These are phyloP conservation scores for Hyaloscypha hepaticicola DNA, from an alignment of 495 filamentous ascomycete genomes.

Conservation along the genomic window DNA sequence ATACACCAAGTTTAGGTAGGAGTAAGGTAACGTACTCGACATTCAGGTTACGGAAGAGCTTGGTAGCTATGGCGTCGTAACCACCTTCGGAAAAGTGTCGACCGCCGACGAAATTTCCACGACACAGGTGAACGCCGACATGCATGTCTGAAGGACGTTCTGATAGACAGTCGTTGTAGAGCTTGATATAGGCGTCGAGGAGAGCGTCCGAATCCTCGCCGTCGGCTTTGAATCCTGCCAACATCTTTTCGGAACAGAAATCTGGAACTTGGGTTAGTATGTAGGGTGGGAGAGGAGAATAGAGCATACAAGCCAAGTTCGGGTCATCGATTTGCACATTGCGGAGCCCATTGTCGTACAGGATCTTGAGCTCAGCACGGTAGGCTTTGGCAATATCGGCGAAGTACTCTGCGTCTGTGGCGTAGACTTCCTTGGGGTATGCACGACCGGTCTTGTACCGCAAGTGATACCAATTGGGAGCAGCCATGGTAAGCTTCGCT, in stretches of 20 bases:
- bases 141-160: conserved; percentile 66
- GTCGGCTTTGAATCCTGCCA: conserved; percentile 62
- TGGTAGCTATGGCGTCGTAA: conserved; percentile 77
- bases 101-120: conserved; percentile 67
- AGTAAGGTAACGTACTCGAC: conserved; percentile 44
- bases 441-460: conserved; percentile 68
- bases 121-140: conserved; percentile 75
- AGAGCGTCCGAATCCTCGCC: conserved; percentile 61
- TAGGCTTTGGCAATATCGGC: conserved; percentile 73
- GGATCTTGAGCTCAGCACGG: conserved; percentile 60
- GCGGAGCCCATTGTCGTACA: conserved; percentile 67
- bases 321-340: conserved; percentile 79
- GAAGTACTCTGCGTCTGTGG: conserved; percentile 69
- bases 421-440: conserved; percentile 64
- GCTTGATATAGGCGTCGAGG: conserved; percentile 70
- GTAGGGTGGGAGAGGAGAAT: background rate
- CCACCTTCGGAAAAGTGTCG: conserved; percentile 80
- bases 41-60: conserved; percentile 73
- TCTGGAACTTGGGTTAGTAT: conserved; percentile 40
- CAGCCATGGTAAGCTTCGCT: conserved; percentile 71
- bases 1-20: conserved; percentile 1
- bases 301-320: conserved; percentile 65
- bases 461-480: conserved; percentile 74
- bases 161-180: conserved; percentile 73
- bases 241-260: conserved; percentile 77